Base-by-base conservation (phyloP, 129 eudicot genomes). In the Erigeron canadensis region DNA sequence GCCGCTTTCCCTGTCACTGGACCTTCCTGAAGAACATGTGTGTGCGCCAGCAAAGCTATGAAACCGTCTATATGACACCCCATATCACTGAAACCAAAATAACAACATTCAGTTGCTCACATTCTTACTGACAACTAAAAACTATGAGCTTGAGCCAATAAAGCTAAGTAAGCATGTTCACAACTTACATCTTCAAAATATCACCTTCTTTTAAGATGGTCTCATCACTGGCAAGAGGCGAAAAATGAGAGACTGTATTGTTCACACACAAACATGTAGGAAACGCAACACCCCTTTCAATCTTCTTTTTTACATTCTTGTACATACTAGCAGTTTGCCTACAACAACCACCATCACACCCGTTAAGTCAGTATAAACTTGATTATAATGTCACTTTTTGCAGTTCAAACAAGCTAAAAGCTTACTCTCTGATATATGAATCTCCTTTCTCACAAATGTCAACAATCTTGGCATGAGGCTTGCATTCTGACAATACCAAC, bases 1-100 rank as follows among this genome's bases (percentile, higher is more conserved):
- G 99, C 97, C 55, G 88, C 86, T 70, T 87, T 84, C n/a, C 97
- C 99, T 12, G 99, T 94, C 7, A 90, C 85, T 18, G 96, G 89
- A 8, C 97, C 94, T 50, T 84, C 79, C 74, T 88, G 96, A 70
- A 95, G 87, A 15, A 81, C 94, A 78, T 88, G 97, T 12, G 99
- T 95, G 70, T 94, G 97, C 11, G 79, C 98, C 75, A 94, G 93
- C 71, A 86, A 88, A 61, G 97, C 93, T 68, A 94, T 89, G 75
- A 94, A 94, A 15, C 97, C 98, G 72, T 94, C 97, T 10, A 94
- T 88, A 67, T 94, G 98, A 73, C 98, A 94, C 43, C 98, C 96
- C 90, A 94, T 78, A 73, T 89, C 97, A 74, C 34, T 28, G 34
- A 28, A 28, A 28, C 34, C 34, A 28, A 28, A 28, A 2, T 3